Conservation (phyloP, 164 flowering plant genomes). For the Vitis vinifera region DNA sequence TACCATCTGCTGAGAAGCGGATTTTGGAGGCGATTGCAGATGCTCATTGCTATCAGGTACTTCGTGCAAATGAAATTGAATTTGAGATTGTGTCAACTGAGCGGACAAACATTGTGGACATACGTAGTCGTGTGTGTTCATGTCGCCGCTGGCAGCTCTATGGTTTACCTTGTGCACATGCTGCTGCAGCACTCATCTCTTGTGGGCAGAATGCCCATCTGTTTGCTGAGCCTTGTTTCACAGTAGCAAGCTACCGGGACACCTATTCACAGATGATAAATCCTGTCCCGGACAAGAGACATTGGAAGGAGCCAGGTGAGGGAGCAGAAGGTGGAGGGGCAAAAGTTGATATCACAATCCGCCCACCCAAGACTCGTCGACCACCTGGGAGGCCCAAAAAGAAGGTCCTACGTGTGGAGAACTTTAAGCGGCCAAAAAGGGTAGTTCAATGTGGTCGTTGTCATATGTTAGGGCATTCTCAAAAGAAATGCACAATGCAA, state of each 20-base stretch:
- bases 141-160: slow-evolving; percentile 94
- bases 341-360: slow-evolving; percentile 57
- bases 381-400: slow-evolving; percentile 98
- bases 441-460: slow-evolving; percentile 96
- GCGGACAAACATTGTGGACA: slow-evolving; percentile 52
- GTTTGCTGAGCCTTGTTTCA: slow-evolving; percentile 49
- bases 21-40: slow-evolving; percentile 46
- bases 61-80: slow-evolving; percentile 55
- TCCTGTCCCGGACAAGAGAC: slow-evolving; percentile 41
- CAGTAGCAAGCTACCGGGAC: slow-evolving; percentile 39
- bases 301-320: slow-evolving; percentile 72
- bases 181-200: slow-evolving; percentile 92
- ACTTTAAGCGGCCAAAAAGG: slow-evolving; percentile 58
- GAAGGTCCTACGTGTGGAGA: slow-evolving; percentile 81
- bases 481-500: slow-evolving; percentile 69
- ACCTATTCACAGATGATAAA: slow-evolving; percentile 40
- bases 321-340: slow-evolving; percentile 76
- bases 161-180: slow-evolving; percentile 98
- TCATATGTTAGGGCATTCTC: slow-evolving; percentile 92
- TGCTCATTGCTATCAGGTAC: slow-evolving; percentile 55
- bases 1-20: slow-evolving; percentile 53
- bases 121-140: slow-evolving; percentile 56
- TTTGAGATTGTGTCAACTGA: slow-evolving; percentile 92
- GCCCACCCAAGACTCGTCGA: slow-evolving; percentile 89
- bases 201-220: slow-evolving; percentile 49